Evolutionary conservation across 1,284 basidiomycete genomes (phyloP).

Genomic region (Leucoagaricus sp.): DNA sequence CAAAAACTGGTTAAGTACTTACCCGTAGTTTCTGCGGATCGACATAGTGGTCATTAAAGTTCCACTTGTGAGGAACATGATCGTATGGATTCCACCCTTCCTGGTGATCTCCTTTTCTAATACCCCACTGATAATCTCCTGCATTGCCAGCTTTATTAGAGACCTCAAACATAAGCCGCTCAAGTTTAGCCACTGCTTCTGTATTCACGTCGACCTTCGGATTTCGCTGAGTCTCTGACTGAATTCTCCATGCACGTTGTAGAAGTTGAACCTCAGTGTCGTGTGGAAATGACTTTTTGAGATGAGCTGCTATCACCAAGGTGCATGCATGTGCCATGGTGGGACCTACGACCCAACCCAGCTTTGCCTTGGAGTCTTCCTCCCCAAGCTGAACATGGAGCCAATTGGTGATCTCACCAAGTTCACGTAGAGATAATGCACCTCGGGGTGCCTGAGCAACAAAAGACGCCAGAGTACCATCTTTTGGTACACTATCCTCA

Average conservation of each 20-base stretch:
- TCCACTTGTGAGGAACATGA: neutral
- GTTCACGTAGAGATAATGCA: neutral
- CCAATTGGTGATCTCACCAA: neutral
- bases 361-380: no score
- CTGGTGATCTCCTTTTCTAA: constrained; percentile 24
- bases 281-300: no score
- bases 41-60: neutral
- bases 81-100: constrained; percentile 18
- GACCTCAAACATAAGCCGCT: constrained; percentile 23
- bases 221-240: neutral
- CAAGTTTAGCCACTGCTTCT: neutral
- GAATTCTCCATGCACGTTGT: neutral
- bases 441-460: no score
- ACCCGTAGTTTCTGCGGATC: no score
- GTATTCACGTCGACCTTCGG: neutral
- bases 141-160: constrained; percentile 22
- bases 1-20: no score
- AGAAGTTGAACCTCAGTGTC: no score
- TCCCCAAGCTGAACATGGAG: neutral
- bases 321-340: neutral
- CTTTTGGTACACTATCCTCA: no score
- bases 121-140: constrained; percentile 26
- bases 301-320: neutral
- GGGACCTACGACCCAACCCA: neutral
- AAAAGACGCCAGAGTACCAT: no score